Percentiles rank a stretch among this genome's conserved stretches.
Conservation (phyloP, 2,329 filamentous ascomycete genomes). For the Colletotrichum musicola region DNA sequence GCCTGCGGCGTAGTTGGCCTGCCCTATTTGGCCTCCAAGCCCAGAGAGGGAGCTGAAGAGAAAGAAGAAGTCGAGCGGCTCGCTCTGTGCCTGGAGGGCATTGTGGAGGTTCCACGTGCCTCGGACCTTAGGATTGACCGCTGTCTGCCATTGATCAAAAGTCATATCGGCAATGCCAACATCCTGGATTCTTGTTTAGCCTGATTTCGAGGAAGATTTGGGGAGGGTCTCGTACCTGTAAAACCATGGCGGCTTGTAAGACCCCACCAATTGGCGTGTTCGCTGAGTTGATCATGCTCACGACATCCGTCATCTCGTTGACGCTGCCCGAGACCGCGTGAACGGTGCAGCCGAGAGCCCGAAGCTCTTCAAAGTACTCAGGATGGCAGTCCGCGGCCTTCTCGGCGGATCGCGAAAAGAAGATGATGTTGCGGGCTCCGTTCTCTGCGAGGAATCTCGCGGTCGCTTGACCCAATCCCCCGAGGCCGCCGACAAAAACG, state of each 20-base stretch:
- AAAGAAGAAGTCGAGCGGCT: slow-evolving; percentile 53
- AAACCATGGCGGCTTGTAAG: slow-evolving; percentile 56
- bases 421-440: slow-evolving; percentile 46
- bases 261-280: slow-evolving; percentile 53
- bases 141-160: slow-evolving; percentile 50
- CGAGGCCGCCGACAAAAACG: slow-evolving; percentile 49
- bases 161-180: slow-evolving; percentile 51
- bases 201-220: too few species aligned
- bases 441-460: slow-evolving; percentile 46
- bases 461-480: slow-evolving; percentile 48
- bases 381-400: background rate
- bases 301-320: slow-evolving; percentile 44
- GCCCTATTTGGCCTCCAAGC: slow-evolving; percentile 50
- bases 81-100: slow-evolving; percentile 35
- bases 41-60: slow-evolving; percentile 51
- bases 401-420: slow-evolving; percentile 46
- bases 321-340: slow-evolving; percentile 51
- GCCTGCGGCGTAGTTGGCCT: slow-evolving; percentile 56
- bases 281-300: slow-evolving; percentile 38
- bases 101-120: slow-evolving; percentile 60
- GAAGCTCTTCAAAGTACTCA: slow-evolving; percentile 39
- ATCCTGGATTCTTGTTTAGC: slow-evolving; percentile 14
- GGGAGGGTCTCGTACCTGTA: slow-evolving; percentile 22
- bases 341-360: slow-evolving; percentile 43
- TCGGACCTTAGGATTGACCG: slow-evolving; percentile 54